Evolutionary conservation across 2,329 filamentous ascomycete species (phyloP).

Genomic region (Neofusicoccum cordaticola): DNA sequence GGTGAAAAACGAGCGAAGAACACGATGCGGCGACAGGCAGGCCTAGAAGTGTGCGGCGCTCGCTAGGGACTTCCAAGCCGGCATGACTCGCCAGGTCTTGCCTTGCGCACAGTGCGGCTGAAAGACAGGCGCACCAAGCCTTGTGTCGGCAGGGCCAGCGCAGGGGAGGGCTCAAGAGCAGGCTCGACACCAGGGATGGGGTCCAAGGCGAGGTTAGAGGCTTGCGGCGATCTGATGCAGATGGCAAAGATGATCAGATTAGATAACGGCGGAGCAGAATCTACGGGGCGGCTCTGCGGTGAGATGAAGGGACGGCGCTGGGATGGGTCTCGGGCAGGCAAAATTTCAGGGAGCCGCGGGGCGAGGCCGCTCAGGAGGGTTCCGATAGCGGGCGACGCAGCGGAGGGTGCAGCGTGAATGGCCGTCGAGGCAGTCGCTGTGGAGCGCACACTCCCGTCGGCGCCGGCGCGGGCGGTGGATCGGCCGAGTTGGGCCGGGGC

Average conservation of each 20-base stretch:
- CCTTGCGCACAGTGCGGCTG: neutral
- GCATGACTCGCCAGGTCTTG: neutral
- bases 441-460: neutral
- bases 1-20: neutral
- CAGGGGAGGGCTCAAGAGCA: neutral
- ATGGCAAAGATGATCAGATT: constrained; percentile 10
- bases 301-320: neutral
- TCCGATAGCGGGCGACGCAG: constrained; percentile 1
- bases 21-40: neutral
- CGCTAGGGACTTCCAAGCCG: neutral
- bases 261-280: neutral
- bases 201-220: no score
- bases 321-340: neutral
- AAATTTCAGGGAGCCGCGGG: neutral
- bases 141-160: neutral
- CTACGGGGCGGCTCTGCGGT: neutral
- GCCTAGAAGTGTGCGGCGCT: neutral
- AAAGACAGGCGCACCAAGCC: neutral
- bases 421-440: neutral
- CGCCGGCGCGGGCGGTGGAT: constrained; percentile 5
- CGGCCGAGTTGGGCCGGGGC: constrained; percentile 4
- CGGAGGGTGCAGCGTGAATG: neutral
- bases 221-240: neutral
- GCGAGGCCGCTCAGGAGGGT: neutral
- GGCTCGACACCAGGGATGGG: neutral